phyloP scores from a whole-genome alignment of 257 asterid species.

The Lithospermum erythrorhizon region DNA sequence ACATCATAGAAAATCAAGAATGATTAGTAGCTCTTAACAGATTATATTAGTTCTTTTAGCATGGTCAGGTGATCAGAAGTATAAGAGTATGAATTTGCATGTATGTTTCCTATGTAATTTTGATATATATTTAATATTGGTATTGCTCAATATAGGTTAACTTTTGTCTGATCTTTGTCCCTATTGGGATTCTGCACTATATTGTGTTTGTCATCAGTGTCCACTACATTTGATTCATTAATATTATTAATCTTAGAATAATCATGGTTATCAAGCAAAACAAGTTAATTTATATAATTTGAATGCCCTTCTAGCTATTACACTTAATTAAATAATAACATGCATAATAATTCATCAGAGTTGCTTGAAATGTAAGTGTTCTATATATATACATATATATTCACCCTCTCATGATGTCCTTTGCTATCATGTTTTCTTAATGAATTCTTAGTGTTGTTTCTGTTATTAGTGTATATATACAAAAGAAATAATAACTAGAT shows the following conservation, averaged over 20 bases:
- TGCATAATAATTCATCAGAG: neutral
- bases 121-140: slow-evolving; percentile 10
- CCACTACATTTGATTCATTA: slow-evolving; percentile 4
- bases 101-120: neutral
- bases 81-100: neutral
- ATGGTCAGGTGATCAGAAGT: neutral
- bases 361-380: neutral
- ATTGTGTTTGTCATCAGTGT: slow-evolving; percentile 27
- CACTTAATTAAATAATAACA: too few species aligned
- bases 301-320: neutral
- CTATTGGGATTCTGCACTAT: slow-evolving; percentile 57
- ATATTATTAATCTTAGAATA: slow-evolving; percentile 5
- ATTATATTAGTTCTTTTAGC: neutral
- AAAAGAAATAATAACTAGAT: too few species aligned
- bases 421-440: neutral
- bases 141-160: slow-evolving; percentile 12
- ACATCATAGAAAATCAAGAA: neutral
- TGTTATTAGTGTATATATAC: too few species aligned
- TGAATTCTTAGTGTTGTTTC: too few species aligned
- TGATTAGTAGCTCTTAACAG: neutral
- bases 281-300: neutral
- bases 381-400: neutral
- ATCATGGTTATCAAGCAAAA: neutral
- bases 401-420: neutral
- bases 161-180: slow-evolving; percentile 35